Percentiles rank a stretch among this genome's conserved stretches.
Conservation (phyloP, 352 stramenopile genomes). For the Globisporangium viniferum region DNA sequence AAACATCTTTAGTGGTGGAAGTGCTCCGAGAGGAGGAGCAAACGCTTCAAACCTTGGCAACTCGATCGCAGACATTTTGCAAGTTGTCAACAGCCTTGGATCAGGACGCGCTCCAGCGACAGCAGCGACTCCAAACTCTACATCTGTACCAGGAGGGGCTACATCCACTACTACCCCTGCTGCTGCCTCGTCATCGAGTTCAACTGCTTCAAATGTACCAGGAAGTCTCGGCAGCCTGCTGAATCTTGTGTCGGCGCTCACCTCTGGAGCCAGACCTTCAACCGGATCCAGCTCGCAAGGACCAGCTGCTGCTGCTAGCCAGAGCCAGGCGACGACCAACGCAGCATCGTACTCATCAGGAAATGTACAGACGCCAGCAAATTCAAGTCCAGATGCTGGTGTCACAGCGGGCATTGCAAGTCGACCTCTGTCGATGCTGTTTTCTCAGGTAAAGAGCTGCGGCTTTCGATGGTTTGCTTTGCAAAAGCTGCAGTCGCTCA, state of each 20-base stretch:
- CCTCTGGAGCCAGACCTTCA: background rate
- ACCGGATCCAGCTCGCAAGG: conserved; percentile 1
- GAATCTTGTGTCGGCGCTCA: conserved; percentile 15
- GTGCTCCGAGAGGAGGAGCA: background rate
- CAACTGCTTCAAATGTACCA: background rate
- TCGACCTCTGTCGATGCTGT: conserved; percentile 10
- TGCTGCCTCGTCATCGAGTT: background rate
- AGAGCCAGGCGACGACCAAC: background rate
- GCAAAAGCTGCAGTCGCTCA: background rate
- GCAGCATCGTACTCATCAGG: background rate
- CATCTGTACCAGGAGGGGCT: background rate
- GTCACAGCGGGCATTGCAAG: background rate
- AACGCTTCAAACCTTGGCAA: conserved; percentile 9
- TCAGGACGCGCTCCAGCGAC: background rate
- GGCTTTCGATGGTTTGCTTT: background rate
- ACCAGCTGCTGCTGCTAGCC: background rate
- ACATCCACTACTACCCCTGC: background rate
- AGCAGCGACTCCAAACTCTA: background rate
- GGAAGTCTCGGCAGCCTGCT: conserved; percentile 5
- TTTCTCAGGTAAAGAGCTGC: conserved; percentile 3
- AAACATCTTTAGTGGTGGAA: conserved; percentile 13
- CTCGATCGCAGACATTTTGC: conserved; percentile 14
- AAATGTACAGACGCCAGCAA: background rate
- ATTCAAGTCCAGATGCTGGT: background rate
- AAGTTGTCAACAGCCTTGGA: conserved; percentile 6